These are phyloP conservation scores for Neonectria faginata DNA, from an alignment of 2,329 filamentous ascomycete species.

Conservation along the genomic window DNA sequence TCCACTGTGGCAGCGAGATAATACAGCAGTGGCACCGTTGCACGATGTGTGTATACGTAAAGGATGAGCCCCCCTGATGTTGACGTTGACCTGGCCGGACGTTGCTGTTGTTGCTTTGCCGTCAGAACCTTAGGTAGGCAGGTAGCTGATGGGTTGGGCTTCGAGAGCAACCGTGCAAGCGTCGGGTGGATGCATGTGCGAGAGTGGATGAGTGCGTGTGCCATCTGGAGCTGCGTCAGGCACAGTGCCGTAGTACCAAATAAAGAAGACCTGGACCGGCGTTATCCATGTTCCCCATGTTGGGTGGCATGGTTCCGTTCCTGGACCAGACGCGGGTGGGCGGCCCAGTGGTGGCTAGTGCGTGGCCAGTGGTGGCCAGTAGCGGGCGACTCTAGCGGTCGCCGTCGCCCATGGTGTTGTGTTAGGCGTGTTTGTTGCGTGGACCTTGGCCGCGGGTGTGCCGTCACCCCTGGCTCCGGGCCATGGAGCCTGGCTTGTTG, in stretches of 20 bases:
- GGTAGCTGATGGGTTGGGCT: slow-evolving; percentile 1
- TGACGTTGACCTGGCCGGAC: not conserved
- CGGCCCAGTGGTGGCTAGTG: slow-evolving; percentile 2
- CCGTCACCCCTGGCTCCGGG: slow-evolving; percentile 10
- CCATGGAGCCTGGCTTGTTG: slow-evolving; percentile 32
- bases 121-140: not conserved
- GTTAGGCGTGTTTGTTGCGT: slow-evolving; percentile 17
- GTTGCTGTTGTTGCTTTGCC: not conserved
- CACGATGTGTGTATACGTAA: slow-evolving; percentile 15
- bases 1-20: not conserved
- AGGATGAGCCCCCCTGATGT: slow-evolving; percentile 6
- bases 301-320: slow-evolving; percentile 19
- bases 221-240: not conserved
- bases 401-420: slow-evolving; percentile 3
- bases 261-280: slow-evolving; percentile 15
- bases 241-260: slow-evolving; percentile 11
- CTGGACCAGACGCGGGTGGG: slow-evolving; percentile 16
- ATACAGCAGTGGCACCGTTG: not conserved
- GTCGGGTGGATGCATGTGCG: slow-evolving; percentile 1
- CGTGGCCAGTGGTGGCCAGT: not conserved
- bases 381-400: slow-evolving; percentile 2
- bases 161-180: not conserved
- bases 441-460: slow-evolving; percentile 33
- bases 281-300: slow-evolving; percentile 19
- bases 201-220: slow-evolving; percentile 6